Base-by-base conservation (phyloP, 495 filamentous ascomycete genomes). In the Clavariopsis aquatica region DNA sequence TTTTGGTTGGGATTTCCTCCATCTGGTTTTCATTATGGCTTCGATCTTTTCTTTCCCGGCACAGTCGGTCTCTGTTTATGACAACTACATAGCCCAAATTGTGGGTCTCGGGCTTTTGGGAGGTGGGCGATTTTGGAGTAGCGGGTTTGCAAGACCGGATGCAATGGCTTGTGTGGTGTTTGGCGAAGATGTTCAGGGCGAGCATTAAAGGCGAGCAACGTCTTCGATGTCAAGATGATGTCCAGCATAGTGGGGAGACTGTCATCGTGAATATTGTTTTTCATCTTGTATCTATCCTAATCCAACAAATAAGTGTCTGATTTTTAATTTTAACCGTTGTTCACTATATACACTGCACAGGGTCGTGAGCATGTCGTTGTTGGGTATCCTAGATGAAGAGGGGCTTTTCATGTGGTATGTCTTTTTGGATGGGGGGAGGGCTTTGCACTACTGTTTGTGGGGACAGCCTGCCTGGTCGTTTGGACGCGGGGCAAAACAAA, bases 261-360 rank as follows among this genome's bases (percentile, higher is more conserved):
- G 31, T 12, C 5, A 5, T 34, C 5, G 5, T 34, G 31, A 34
- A 34, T 34, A 6, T 34, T 34, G 31, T 12, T 5, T 34, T 34
- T 34, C 12, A 5, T 34, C 12, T 12, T 34, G 31, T 34, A 34
- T 34, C 12, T 6, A 34, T 34, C 31, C 31, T n/a, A n/a, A n/a
- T n/a, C n/a, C n/a, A n/a, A n/a, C n/a, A n/a, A n/a, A n/a, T n/a
- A 27, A 53, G 29, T 57, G 22, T 57, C 53, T 57, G 29, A 43
- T 38, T 57, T 31, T 27, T 22, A 34, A 55, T 36, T 4, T 17
- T n/a, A 55, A 55, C 24, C 4, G 17, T 36, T 6, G 13, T 6
- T 36, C 31, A 6, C 31, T 36, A 36, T 36, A 6, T 17, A n/a
- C 8, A 43, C 38, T 43, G 38, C 38, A 13, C 13, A 13, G 13